phyloP scores from a whole-genome alignment of 208 protist species.

The Blastocrithidia nonstop region DNA sequence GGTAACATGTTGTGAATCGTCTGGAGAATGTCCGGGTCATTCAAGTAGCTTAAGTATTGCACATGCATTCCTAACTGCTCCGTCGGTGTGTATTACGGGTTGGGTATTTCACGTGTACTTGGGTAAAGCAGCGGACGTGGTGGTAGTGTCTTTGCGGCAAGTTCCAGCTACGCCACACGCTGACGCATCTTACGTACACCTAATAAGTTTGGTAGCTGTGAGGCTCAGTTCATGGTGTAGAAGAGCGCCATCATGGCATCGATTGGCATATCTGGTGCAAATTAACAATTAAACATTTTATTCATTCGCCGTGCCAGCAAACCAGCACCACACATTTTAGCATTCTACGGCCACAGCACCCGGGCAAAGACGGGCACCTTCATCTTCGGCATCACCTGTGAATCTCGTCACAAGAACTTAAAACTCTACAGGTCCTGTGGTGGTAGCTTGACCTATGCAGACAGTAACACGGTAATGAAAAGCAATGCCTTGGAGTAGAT shows the following conservation, averaged over 20 bases:
- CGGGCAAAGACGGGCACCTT: constrained; percentile 76
- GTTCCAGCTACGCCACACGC: constrained; percentile 54
- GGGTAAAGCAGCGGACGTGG: constrained; percentile 47
- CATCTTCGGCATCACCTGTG: constrained; percentile 69
- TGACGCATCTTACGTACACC: constrained; percentile 68
- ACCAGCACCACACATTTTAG: constrained; percentile 46
- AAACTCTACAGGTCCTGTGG: constrained; percentile 78
- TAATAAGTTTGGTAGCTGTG: constrained; percentile 22
- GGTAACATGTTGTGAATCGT: constrained; percentile 47
- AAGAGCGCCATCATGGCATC: constrained; percentile 57
- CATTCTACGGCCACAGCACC: constrained; percentile 70
- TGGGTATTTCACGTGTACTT: constrained; percentile 74
- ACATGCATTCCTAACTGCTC: constrained; percentile 84
- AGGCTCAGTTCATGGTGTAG: constrained; percentile 65
- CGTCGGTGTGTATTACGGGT: constrained; percentile 68
- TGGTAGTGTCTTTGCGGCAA: constrained; percentile 16
- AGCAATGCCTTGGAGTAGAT: constrained; percentile 77
- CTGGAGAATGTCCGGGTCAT: constrained; percentile 46
- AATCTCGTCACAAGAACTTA: constrained; percentile 73
- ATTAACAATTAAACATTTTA: constrained; percentile 36
- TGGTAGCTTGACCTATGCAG: constrained; percentile 81
- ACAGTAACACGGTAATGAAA: constrained; percentile 73
- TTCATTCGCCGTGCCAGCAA: constrained; percentile 53
- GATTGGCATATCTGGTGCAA: constrained; percentile 60
- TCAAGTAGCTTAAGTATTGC: constrained; percentile 72